Evolutionary conservation across 169 alveolate genomes (phyloP), one percentile per base, ranked within the genome.

Genomic region (Perkinsus chesapeaki): DNA sequence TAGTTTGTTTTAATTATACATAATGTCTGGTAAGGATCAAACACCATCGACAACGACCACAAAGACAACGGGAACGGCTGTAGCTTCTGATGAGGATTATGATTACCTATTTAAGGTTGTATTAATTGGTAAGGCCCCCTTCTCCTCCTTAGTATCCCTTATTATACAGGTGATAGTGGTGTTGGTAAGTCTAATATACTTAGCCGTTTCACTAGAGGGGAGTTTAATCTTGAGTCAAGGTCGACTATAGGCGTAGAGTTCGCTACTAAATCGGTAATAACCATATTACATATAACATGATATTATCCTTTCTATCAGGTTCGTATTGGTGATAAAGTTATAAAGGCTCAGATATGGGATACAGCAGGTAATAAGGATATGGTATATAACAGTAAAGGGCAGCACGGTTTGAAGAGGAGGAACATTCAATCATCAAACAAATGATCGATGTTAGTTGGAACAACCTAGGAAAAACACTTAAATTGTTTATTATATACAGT

Each of bases 231-330:
- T 94, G 99, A 99, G 94, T 97, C 99, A 73, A 97, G 98, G 96
- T 98, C 99, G 60, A 99, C 99, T 34, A 99, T 99, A 34, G 99
- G 99, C 38, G 99, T 99, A 60, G 99, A 99, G 95, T 99, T 99
- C 95, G 99, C 99, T 36, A 98, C 99, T 36, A 97, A 97, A 93
- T 96, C 97, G 72, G 97, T 98, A 39, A 95, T 95, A 93, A 95
- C 98, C 91, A 95, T 94, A 93, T 60, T 34, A 16, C 23, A 16
- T 16, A 3, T 60, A 3, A 0, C 23, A 60, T 60, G 23, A 60
- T 60, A 60, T 9, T 34, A 23, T n/a, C n/a, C 31, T 60, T 7
- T 9, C 31, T 34, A 3, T 20, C 82, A 60, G 82, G 82, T 60
- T 7, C 92, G 94, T 19, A 60, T 60, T 20, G 99, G 98, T 91